Evolutionary conservation across 306 rosid genomes (phyloP).

Genomic region (Prunus padus): DNA sequence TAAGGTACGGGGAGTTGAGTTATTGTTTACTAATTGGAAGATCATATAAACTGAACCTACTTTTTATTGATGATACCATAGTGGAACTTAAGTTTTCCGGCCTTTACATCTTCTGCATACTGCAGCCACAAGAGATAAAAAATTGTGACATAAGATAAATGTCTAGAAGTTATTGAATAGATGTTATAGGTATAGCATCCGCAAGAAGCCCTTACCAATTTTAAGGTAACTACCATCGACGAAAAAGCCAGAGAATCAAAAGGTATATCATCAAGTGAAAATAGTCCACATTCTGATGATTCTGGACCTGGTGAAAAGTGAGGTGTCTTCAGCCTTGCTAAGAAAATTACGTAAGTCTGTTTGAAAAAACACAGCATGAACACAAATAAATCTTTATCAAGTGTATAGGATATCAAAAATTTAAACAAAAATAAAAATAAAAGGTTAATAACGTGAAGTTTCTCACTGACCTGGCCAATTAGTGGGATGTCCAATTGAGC

Average conservation of each 20-base stretch:
- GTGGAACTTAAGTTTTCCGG: slow-evolving; percentile 73
- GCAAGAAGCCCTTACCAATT: slow-evolving; percentile 58
- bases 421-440: not conserved
- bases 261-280: slow-evolving; percentile 80
- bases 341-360: slow-evolving; percentile 87
- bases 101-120: slow-evolving; percentile 78
- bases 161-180: not conserved
- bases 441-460: slow-evolving; percentile 1
- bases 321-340: slow-evolving; percentile 79
- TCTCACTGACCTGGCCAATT: slow-evolving; percentile 78
- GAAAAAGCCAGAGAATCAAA: slow-evolving; percentile 84
- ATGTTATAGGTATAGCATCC: not conserved
- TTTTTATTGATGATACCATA: slow-evolving; percentile 88
- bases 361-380: slow-evolving; percentile 25
- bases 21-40: not conserved
- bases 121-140: slow-evolving; percentile 38
- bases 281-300: slow-evolving; percentile 81
- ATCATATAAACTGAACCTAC: slow-evolving; percentile 28
- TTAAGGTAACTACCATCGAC: slow-evolving; percentile 89
- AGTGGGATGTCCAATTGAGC: slow-evolving; percentile 94
- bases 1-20: not conserved
- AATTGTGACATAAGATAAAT: slow-evolving; percentile 18
- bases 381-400: slow-evolving; percentile 27
- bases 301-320: slow-evolving; percentile 97
- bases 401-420: slow-evolving; percentile 5